phyloP scores from a whole-genome alignment of 768 basidiomycete species.

The Tephrocybe rancida region DNA sequence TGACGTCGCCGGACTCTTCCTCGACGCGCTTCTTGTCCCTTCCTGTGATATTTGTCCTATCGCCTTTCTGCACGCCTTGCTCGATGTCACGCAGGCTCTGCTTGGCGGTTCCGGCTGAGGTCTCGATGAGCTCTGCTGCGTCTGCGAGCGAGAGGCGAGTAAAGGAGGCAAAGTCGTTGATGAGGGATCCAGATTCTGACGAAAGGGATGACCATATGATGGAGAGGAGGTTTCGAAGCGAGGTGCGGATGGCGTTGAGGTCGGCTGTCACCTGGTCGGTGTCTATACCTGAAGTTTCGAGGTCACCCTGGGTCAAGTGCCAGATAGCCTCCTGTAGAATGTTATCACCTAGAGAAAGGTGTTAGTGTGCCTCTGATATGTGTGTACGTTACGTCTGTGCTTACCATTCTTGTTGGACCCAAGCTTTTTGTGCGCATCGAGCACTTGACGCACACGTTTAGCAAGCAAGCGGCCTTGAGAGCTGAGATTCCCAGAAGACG shows the following conservation, averaged over 20 bases:
- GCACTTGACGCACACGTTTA: conserved; percentile 47
- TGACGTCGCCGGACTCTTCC: conserved; percentile 47
- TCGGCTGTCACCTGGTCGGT: conserved; percentile 52
- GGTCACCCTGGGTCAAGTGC: conserved; percentile 61
- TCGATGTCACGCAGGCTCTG: conserved; percentile 57
- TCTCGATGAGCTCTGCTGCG: conserved; percentile 60
- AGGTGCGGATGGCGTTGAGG: conserved; percentile 45
- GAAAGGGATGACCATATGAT: conserved; percentile 56
- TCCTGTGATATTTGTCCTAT: conserved; percentile 55
- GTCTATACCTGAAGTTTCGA: conserved; percentile 33
- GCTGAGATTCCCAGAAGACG: conserved; percentile 44
- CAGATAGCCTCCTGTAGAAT: conserved; percentile 66
- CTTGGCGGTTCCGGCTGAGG: conserved; percentile 52
- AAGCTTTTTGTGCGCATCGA: conserved; percentile 61
- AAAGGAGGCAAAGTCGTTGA: conserved; percentile 68
- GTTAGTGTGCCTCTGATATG: neutral
- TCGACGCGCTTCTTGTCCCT: conserved; percentile 52
- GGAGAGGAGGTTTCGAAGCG: conserved; percentile 52
- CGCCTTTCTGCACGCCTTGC: conserved; percentile 58
- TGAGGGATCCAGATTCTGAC: conserved; percentile 53
- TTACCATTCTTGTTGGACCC: conserved; percentile 60
- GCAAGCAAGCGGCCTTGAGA: conserved; percentile 57
- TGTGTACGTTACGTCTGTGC: neutral
- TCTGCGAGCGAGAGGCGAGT: conserved; percentile 66
- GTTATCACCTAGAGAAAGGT: conserved; percentile 53